Base-by-base conservation (phyloP, 768 basidiomycete genomes). In the Trametes sanguinea region DNA sequence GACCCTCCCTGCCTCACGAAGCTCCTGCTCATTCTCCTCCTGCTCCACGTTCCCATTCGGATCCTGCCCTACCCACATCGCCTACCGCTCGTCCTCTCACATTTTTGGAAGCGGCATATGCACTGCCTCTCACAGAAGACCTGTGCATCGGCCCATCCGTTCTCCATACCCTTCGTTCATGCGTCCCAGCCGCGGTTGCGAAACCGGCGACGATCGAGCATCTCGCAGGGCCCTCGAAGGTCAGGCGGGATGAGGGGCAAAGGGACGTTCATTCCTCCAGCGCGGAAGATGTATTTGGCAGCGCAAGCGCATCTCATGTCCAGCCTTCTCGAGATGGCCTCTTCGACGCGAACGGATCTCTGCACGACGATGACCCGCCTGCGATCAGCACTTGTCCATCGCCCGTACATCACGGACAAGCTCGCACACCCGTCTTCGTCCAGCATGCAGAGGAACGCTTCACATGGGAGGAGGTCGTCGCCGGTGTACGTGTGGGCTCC, bases 381-480 rank as follows among this genome's bases (percentile, higher is more conserved):
- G 81, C 82, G 4, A 64, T 75, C 44, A 84, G 86, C 61, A 75
- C 77, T 6, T 86, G 85, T 62, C 80, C 84, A 6, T 27, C 72
- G 52, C 55, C 85, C 79, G 51, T 65, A 62, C 73, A 74, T 51
- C 32, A n/a, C 1, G 33, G 60, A 27, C 29, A 60, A 30, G 4
- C 30, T 16, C 72, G 70, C 0, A 51, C 61, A 27, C 70, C 75
- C 1, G 70, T 85, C 11, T 90, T 88, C 57, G 78, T 87, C 6
- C 73, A 66, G 27, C 85, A 81, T 48, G 81, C 80, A 3, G 88
- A 88, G 67, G 83, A 87, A 72, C 76, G 87, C 58, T 82, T 78
- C 61, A 83, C 85, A 3, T 92, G 90, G 90, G 86, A 86, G 68
- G 74, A 69, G 6, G 73, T 60, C 11, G 74, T 89, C 30, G 85